Conservation (phyloP, 1,139 yeast genomes). For the Blastobotrys raffinosifermentans region DNA sequence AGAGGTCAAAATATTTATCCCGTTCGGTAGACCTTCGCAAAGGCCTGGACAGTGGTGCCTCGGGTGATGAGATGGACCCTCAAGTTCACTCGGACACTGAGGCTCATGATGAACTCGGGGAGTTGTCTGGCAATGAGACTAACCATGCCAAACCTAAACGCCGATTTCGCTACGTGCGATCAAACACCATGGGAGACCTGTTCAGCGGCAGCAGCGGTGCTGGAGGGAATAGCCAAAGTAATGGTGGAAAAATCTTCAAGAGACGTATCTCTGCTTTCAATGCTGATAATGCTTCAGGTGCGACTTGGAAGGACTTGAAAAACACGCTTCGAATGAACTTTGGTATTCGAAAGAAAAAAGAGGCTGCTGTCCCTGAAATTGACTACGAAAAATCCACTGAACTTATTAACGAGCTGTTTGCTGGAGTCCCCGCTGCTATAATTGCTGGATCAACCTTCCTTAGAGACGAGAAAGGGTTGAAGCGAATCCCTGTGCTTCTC, state of each 20-base stretch:
- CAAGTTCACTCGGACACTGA: too few relatives aligned
- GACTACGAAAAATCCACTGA: slow-evolving; percentile 50
- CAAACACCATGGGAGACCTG: slow-evolving; percentile 11
- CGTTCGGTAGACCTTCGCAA: background rate
- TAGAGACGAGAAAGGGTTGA: slow-evolving; percentile 69
- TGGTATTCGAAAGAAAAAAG: slow-evolving; percentile 23
- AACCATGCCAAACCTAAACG: slow-evolving; percentile 3
- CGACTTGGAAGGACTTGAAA: slow-evolving; percentile 26
- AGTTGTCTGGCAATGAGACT: too few relatives aligned
- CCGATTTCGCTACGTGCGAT: slow-evolving; percentile 6
- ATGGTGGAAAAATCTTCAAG: slow-evolving; percentile 9
- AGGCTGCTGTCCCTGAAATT: slow-evolving; percentile 22
- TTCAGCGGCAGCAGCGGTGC: slow-evolving; percentile 6
- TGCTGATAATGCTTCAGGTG: slow-evolving; percentile 12
- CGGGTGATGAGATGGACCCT: too few relatives aligned
- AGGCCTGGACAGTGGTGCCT: background rate
- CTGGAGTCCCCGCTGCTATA: slow-evolving; percentile 78
- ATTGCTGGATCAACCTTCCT: slow-evolving; percentile 70
- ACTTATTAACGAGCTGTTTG: slow-evolving; percentile 54
- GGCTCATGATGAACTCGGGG: background rate
- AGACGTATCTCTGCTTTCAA: slow-evolving; percentile 22
- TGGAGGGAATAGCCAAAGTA: background rate
- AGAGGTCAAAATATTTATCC: background rate
- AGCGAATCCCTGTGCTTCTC: slow-evolving; percentile 75
- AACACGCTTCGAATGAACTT: slow-evolving; percentile 24